Conservation (phyloP, 306 rosid species). For the Glycine soja region DNA sequence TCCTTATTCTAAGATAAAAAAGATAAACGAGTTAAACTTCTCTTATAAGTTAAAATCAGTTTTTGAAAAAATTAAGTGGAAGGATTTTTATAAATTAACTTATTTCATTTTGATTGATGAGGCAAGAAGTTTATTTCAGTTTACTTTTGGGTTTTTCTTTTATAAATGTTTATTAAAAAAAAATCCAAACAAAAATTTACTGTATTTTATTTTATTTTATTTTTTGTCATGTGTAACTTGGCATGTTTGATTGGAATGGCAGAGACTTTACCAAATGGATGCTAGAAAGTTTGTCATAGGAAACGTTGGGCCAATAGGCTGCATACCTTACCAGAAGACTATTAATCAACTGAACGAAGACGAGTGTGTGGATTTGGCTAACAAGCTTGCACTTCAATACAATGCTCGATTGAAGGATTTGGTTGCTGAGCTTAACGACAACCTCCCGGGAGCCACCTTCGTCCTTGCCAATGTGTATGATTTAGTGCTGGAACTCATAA, state of each 20-base stretch:
- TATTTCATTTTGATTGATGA: too few species aligned
- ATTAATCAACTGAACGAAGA: conserved; percentile 75
- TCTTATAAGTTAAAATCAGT: too few species aligned
- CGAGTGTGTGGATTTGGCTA: conserved; percentile 87
- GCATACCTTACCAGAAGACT: conserved; percentile 92
- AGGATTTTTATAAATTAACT: too few species aligned
- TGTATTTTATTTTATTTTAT: too few species aligned
- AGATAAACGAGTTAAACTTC: too few species aligned
- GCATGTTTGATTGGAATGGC: conserved; percentile 33
- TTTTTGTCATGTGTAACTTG: background rate
- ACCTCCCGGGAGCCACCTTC: conserved; percentile 79
- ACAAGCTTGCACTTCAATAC: conserved; percentile 78
- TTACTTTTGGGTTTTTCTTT: too few species aligned
- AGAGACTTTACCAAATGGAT: conserved; percentile 87
- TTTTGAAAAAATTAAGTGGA: too few species aligned
- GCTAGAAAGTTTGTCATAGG: conserved; percentile 85
- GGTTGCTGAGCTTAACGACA: conserved; percentile 67
- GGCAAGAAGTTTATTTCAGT: too few species aligned
- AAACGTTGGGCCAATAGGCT: conserved; percentile 91
- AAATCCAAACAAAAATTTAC: too few species aligned
- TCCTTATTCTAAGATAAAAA: too few species aligned
- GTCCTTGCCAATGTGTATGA: conserved; percentile 86
- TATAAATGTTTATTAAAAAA: too few species aligned
- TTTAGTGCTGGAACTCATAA: conserved; percentile 69
- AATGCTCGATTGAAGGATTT: conserved; percentile 80